Evolutionary conservation across 75 land plant genomes (phyloP), one percentile per base, ranked within the genome.

Genomic region (Selaginella tamariscina): DNA sequence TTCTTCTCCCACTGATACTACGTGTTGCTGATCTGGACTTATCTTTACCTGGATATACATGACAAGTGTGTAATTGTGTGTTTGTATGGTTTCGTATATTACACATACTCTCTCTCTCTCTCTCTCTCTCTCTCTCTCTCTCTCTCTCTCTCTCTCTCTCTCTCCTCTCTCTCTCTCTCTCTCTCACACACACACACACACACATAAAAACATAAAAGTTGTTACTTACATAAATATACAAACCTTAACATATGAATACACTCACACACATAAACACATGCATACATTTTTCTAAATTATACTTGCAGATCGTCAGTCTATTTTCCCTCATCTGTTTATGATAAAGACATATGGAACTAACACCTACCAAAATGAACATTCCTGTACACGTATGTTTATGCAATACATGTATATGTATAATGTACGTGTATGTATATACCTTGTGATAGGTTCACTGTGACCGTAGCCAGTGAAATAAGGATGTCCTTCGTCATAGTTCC

Each of bases 401-500:
- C 49, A 5, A 39, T 39, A 5, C 15, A 39, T 39, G 15, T 39
- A 5, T 39, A 39, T 15, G 15, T 39, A 15, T 39, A 5, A 5
- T 39, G 11, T 39, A 39, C 49, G 15, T 15, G 49, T 5, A 39
- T 39, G 49, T 5, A 66, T 29, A 24, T 68, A 72, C 79, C 79
- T 64, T 77, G 68, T 56, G 32, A 77, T 73, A 23, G 68, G 44
- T 20, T 63, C 79, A 32, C 79, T 77, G 49, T 77, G 79, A 20
- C 79, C 79, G 28, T 55, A 68, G 0, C 79, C 79, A n/a, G 64
- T 70, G 29, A 77, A 77, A 64, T 77, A 77, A 64, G 66, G 67
- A 32, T 77, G 79, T 2, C 79, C 79, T 31, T 77, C 79, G 65
- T 77, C 75, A 56, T 77, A 77, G 64, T 77, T 77, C 79, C 79